These are phyloP conservation scores for Pseudohalonectria lignicola DNA, from an alignment of 2,329 filamentous ascomycete genomes.

Conservation along the genomic window DNA sequence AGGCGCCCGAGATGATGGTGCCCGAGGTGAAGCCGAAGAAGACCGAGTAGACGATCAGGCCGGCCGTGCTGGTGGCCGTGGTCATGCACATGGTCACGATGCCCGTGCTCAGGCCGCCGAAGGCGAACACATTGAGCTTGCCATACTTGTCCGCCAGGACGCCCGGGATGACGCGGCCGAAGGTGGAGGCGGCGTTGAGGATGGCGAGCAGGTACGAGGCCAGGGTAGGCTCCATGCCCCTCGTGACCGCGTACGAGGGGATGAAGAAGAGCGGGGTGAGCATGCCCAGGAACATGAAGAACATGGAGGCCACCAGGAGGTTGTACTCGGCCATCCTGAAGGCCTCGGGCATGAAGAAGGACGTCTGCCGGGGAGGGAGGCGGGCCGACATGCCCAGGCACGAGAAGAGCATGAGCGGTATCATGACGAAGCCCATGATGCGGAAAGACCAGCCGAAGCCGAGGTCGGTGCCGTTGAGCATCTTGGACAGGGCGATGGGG, in stretches of 20 bases:
- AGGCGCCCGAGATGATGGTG: slow-evolving; percentile 26
- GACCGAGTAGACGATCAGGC: slow-evolving; percentile 24
- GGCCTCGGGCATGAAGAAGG: slow-evolving; percentile 7
- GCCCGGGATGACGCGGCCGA: slow-evolving; percentile 48
- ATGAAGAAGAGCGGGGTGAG: slow-evolving; percentile 51
- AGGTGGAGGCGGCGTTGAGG: slow-evolving; percentile 50
- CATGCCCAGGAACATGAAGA: slow-evolving; percentile 31
- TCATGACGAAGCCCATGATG: slow-evolving; percentile 25
- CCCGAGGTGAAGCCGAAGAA: slow-evolving; percentile 26
- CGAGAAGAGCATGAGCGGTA: slow-evolving; percentile 19
- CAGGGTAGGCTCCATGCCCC: slow-evolving; percentile 41
- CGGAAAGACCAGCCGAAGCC: slow-evolving; percentile 17
- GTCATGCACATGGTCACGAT: slow-evolving; percentile 27
- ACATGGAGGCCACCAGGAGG: slow-evolving; percentile 18
- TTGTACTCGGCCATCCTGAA: slow-evolving; percentile 19
- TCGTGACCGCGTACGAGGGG: slow-evolving; percentile 46
- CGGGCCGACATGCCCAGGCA: neutral
- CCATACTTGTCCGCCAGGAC: slow-evolving; percentile 47
- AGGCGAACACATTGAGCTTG: slow-evolving; percentile 34
- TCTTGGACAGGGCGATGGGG: slow-evolving; percentile 22
- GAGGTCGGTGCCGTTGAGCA: slow-evolving; percentile 18
- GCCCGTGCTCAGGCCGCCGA: slow-evolving; percentile 15
- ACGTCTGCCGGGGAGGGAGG: neutral
- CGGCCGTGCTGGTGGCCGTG: slow-evolving; percentile 15
- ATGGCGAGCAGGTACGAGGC: slow-evolving; percentile 60